Percentiles rank a stretch among this genome's conserved stretches.
These are phyloP conservation scores for Neoscytalidium dimidiatum DNA, from an alignment of 2,329 filamentous ascomycete genomes.

Conservation along the genomic window DNA sequence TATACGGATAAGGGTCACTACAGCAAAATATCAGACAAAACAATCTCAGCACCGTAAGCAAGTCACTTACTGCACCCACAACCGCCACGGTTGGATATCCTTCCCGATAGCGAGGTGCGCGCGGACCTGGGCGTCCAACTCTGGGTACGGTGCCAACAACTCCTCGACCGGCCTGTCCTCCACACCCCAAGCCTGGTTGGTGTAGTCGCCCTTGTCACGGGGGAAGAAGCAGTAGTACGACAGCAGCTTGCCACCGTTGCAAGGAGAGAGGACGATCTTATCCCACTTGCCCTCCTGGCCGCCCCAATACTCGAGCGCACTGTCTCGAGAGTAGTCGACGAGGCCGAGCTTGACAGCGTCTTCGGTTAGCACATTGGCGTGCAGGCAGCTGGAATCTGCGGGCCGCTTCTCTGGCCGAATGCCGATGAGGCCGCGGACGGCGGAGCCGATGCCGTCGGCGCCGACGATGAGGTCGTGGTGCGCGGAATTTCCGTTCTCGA, in stretches of 20 bases:
- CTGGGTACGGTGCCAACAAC: constrained; percentile 61
- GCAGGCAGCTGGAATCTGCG: constrained; percentile 62
- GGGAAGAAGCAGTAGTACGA: constrained; percentile 74
- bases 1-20: constrained; percentile 22
- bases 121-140: constrained; percentile 60
- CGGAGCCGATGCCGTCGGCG: constrained; percentile 68
- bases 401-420: constrained; percentile 61
- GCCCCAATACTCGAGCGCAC: constrained; percentile 70
- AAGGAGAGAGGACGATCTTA: constrained; percentile 71
- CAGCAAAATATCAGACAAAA: too few relatives aligned
- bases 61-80: constrained; percentile 70
- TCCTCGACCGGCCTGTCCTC: constrained; percentile 45
- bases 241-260: constrained; percentile 64
- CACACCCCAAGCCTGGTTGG: constrained; percentile 28
- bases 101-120: constrained; percentile 60
- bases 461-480: constrained; percentile 64
- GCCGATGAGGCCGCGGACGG: constrained; percentile 64
- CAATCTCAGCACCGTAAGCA: constrained; percentile 44
- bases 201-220: constrained; percentile 58
- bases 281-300: constrained; percentile 63
- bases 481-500: constrained; percentile 50
- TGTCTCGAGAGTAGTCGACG: constrained; percentile 62
- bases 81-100: constrained; percentile 65
- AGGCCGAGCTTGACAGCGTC: constrained; percentile 62
- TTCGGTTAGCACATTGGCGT: constrained; percentile 64